phyloP scores from a whole-genome alignment of 345 rosid genomes.

The Boechera retrofracta region DNA sequence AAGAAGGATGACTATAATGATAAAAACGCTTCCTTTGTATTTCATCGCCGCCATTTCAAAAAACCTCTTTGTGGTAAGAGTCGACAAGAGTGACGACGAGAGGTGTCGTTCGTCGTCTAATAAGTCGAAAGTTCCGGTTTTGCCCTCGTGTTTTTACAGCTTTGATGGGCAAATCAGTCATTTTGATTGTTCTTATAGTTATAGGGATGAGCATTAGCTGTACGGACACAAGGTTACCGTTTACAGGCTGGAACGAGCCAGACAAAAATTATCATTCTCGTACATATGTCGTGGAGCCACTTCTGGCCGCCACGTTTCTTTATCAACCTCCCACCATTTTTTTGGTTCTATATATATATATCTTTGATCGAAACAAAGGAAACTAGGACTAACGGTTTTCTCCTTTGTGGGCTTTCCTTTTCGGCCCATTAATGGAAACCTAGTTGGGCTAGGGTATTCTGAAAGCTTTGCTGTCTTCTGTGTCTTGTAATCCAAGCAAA shows the following conservation, averaged over 20 bases:
- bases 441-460: neutral
- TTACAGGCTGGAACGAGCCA: slow-evolving; percentile 44
- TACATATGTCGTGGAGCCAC: slow-evolving; percentile 31
- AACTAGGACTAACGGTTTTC: no score
- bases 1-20: slow-evolving; percentile 19
- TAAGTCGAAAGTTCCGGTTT: slow-evolving; percentile 34
- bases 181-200: neutral
- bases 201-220: slow-evolving; percentile 15
- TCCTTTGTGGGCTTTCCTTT: slow-evolving; percentile 8
- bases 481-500: neutral
- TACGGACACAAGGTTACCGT: slow-evolving; percentile 39
- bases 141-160: slow-evolving; percentile 26
- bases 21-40: slow-evolving; percentile 40
- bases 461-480: neutral
- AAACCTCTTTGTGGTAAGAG: slow-evolving; percentile 7
- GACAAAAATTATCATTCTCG: slow-evolving; percentile 45
- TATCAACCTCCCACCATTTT: neutral
- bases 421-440: neutral
- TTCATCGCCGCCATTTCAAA: slow-evolving; percentile 43
- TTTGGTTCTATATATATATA: neutral
- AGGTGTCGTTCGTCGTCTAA: slow-evolving; percentile 33
- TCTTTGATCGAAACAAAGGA: neutral
- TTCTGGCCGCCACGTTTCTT: slow-evolving; percentile 29
- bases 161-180: slow-evolving; percentile 32
- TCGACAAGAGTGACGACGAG: slow-evolving; percentile 14